Base-by-base conservation (phyloP, 2,329 filamentous ascomycete genomes). In the Stemphylium beticola region DNA sequence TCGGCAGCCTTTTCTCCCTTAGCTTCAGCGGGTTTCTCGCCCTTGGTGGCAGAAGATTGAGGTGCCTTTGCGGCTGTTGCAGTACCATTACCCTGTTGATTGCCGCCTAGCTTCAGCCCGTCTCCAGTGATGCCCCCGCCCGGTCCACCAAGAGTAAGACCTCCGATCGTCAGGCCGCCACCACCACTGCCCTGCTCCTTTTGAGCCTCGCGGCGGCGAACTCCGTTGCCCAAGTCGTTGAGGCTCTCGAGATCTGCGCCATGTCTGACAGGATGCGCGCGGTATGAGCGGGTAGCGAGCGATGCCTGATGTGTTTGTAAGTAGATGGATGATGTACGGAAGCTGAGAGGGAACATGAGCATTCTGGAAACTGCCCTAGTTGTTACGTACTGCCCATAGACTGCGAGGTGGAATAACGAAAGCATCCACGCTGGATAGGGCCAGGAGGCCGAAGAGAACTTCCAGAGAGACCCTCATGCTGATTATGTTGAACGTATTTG, bases 101-200 rank as follows among this genome's bases (percentile, higher is more conserved):
- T 50, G 8, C 63, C 64, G 32, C 58, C 63, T 12, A 69, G 53
- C 14, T 65, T 64, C 11, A 69, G 50, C 14, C 66, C 66, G 14
- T 57, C 49, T 34, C 62, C 63, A 14, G 53, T 61, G 22, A 70
- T 69, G 7, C 69, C 69, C n/a, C 71, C 69, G 22, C 56, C 62
- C 18, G 62, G 32, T 4, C 70, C 70, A 24, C 69, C 70, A 8
- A 73, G 61, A n/a, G 69, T 72, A 31, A 72, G 57, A 1, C 69
- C 69, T 26, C 70, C 69, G 18, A 73, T 66, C 14, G 49, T 57
- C 15, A 72, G 52, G 44, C 64, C 62, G 37, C 58, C 58, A 12
- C 49, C 57, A 36, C 58, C 22, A 7, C 22, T 7, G 6, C 22
- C 6, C 8, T 24, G 22, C 22, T 46, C 32, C 45, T 61, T 55